phyloP scores from a whole-genome alignment of 805 yeast genomes.

The Candida railenensis region DNA sequence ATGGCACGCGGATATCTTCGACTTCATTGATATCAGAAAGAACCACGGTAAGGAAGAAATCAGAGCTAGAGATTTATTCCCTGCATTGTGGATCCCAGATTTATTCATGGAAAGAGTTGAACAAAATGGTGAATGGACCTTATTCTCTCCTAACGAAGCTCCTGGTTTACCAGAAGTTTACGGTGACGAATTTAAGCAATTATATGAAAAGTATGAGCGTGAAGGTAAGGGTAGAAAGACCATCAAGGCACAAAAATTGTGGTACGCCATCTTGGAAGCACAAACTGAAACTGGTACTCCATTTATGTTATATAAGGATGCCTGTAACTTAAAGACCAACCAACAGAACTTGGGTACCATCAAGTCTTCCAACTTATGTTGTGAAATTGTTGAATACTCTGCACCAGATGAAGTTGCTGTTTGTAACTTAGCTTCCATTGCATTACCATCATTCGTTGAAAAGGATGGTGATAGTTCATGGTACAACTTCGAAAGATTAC shows the following conservation, averaged over 20 bases:
- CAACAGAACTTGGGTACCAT: conserved; percentile 61
- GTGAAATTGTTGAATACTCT: conserved; percentile 63
- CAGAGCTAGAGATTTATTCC: conserved; percentile 62
- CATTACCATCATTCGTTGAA: conserved; percentile 56
- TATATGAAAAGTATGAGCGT: conserved; percentile 51
- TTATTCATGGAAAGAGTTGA: conserved; percentile 62
- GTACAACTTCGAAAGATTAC: conserved; percentile 57
- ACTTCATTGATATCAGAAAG: conserved; percentile 58
- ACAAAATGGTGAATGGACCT: conserved; percentile 54
- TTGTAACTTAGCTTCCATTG: conserved; percentile 60
- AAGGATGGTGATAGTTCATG: conserved; percentile 39
- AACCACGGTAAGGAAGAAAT: conserved; percentile 66
- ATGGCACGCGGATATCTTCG: conserved; percentile 62
- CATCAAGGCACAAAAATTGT: conserved; percentile 58
- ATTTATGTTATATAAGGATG: conserved; percentile 63
- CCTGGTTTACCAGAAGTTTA: conserved; percentile 55
- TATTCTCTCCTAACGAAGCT: conserved; percentile 60
- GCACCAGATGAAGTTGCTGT: conserved; percentile 59
- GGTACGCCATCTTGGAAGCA: conserved; percentile 61
- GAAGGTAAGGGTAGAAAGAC: conserved; percentile 50
- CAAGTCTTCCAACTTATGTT: conserved; percentile 61
- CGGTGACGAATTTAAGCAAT: conserved; percentile 54
- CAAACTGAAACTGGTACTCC: conserved; percentile 69
- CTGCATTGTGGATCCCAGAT: conserved; percentile 64
- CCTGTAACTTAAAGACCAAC: conserved; percentile 57